Percentiles rank a stretch among this genome's conserved stretches.
phyloP scores from a whole-genome alignment of 192 early-diverging fungal genomes.

The Coemansia sp. region DNA sequence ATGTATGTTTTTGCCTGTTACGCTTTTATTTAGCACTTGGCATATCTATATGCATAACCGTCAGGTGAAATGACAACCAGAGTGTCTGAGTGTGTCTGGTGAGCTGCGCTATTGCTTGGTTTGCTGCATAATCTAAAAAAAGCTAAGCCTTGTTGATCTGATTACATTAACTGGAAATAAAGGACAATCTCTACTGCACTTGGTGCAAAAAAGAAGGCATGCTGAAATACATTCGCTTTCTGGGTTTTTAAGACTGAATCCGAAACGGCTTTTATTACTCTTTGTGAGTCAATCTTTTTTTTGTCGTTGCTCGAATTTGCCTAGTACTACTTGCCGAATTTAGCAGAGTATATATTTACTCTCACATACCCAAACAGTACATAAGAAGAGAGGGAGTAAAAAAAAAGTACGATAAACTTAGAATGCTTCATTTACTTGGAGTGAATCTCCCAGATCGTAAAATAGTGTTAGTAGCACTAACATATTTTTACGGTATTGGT shows the following conservation, averaged over 20 bases:
- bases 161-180: neutral
- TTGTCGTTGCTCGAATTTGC: neutral
- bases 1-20: neutral
- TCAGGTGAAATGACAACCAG: neutral
- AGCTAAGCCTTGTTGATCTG: neutral
- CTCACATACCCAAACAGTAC: too few relatives aligned
- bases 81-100: neutral
- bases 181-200: too few relatives aligned
- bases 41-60: neutral
- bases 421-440: constrained; percentile 87
- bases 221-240: neutral
- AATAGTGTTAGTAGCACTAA: constrained; percentile 76
- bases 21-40: neutral
- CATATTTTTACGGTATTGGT: constrained; percentile 92
- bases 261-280: neutral
- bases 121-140: too few relatives aligned
- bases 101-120: too few relatives aligned
- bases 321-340: neutral
- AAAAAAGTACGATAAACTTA: neutral
- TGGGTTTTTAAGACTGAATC: neutral
- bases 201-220: neutral
- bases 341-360: too few relatives aligned
- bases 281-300: neutral
- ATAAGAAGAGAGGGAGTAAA: neutral
- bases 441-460: constrained; percentile 94